Conservation (phyloP, 2,329 filamentous ascomycete species). For the Grosmannia clavigera region DNA sequence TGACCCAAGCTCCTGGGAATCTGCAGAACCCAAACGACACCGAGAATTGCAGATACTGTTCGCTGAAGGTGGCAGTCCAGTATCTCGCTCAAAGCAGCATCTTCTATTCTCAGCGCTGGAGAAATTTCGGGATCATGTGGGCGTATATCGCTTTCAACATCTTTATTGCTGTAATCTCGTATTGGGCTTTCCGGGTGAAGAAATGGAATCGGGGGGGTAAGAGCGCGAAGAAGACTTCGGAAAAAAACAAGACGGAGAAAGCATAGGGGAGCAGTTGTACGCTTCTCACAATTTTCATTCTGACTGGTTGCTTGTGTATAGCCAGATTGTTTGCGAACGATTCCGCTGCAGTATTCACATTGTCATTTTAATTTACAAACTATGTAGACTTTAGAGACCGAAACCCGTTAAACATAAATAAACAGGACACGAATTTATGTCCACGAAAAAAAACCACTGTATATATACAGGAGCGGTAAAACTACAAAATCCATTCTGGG, state of each 20-base stretch:
- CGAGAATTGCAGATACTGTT: slow-evolving; percentile 52
- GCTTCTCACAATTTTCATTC: neutral
- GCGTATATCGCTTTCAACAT: slow-evolving; percentile 55
- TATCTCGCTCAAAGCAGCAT: slow-evolving; percentile 36
- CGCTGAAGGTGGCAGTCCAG: slow-evolving; percentile 49
- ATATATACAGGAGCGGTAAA: neutral
- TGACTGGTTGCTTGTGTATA: too few relatives aligned
- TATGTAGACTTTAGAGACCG: too few relatives aligned
- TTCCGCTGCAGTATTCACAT: too few relatives aligned
- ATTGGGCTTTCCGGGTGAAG: slow-evolving; percentile 49
- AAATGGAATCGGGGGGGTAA: slow-evolving; percentile 14
- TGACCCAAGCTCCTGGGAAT: slow-evolving; percentile 36
- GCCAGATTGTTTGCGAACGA: too few relatives aligned
- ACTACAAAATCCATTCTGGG: neutral
- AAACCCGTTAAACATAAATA: neutral
- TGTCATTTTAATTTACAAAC: too few relatives aligned
- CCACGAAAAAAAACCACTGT: neutral
- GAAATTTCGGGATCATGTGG: slow-evolving; percentile 61
- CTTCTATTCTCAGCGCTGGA: slow-evolving; percentile 44
- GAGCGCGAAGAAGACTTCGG: neutral
- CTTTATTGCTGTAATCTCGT: slow-evolving; percentile 41
- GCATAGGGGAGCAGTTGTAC: neutral
- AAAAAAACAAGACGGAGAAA: neutral
- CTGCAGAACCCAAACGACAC: slow-evolving; percentile 50
- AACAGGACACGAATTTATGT: neutral